Conservation (phyloP, 2,329 filamentous ascomycete species). For the Penicillium sp. region DNA sequence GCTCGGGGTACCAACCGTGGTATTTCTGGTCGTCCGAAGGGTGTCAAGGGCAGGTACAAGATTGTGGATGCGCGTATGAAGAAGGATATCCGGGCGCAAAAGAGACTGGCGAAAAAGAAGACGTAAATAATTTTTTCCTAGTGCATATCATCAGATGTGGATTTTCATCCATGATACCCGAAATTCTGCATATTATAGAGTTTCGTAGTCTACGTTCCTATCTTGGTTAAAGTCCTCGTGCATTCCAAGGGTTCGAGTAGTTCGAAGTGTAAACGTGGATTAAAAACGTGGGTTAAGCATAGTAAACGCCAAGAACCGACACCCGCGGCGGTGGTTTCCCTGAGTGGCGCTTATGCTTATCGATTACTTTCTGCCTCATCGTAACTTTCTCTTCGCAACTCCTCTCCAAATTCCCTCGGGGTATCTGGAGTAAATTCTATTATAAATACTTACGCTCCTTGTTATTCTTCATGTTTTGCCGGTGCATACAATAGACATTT, state of each 20-base stretch:
- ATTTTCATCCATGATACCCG: constrained; percentile 21
- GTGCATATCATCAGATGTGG: constrained; percentile 14
- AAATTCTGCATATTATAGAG: background rate
- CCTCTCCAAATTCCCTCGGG: constrained; percentile 1
- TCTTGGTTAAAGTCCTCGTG: constrained; percentile 10
- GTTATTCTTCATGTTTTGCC: constrained; percentile 7
- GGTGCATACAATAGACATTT: constrained; percentile 12
- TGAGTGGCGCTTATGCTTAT: constrained; percentile 24
- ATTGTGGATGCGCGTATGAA: constrained; percentile 95
- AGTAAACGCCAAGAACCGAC: constrained; percentile 2
- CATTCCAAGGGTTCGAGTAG: background rate
- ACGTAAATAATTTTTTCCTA: constrained; percentile 39
- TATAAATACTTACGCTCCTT: background rate
- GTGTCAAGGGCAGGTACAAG: constrained; percentile 94
- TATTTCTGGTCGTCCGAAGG: constrained; percentile 80
- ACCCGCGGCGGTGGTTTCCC: constrained; percentile 16
- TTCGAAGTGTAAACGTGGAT: background rate
- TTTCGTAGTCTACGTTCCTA: background rate
- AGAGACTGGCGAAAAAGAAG: constrained; percentile 75
- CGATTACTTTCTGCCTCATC: constrained; percentile 18
- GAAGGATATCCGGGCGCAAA: constrained; percentile 89
- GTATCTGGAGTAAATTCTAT: background rate
- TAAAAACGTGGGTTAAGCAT: background rate
- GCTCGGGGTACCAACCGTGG: constrained; percentile 81
- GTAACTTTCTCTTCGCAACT: constrained; percentile 10